Conservation (phyloP, 768 basidiomycete species). For the Galerina marginata region DNA sequence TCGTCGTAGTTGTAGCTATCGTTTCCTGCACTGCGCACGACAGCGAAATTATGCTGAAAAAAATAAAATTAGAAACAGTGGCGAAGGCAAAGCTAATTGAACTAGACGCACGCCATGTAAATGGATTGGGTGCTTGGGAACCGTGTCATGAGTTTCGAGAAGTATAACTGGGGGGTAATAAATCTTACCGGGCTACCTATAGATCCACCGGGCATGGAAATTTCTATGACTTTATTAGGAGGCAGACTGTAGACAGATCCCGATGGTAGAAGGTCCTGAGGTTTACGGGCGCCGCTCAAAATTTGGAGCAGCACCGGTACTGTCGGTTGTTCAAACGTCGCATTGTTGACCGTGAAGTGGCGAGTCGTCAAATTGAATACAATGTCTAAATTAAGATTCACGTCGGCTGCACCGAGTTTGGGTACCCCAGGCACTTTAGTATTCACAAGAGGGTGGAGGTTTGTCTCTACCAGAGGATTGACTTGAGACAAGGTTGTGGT, state of each 20-base stretch:
- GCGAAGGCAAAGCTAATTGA: not conserved
- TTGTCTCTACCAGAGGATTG: slow-evolving; percentile 39
- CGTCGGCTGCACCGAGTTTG: slow-evolving; percentile 41
- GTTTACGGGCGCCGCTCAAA: slow-evolving; percentile 44
- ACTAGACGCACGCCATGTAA: slow-evolving; percentile 47
- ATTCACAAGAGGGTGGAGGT: slow-evolving; percentile 36
- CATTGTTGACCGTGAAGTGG: slow-evolving; percentile 21
- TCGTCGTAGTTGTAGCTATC: slow-evolving; percentile 49
- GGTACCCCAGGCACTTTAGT: slow-evolving; percentile 36
- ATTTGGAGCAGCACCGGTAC: slow-evolving; percentile 57
- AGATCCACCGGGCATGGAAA: slow-evolving; percentile 45
- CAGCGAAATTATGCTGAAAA: slow-evolving; percentile 41
- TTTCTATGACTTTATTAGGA: slow-evolving; percentile 51
- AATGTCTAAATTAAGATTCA: slow-evolving; percentile 38
- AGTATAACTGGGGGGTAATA: not conserved
- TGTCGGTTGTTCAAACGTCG: slow-evolving; percentile 38
- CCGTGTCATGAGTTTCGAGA: not conserved
- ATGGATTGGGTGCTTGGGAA: slow-evolving; percentile 49
- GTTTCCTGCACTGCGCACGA: slow-evolving; percentile 48
- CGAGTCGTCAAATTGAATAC: slow-evolving; percentile 22
- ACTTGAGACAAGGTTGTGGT: slow-evolving; percentile 32
- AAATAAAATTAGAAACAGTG: slow-evolving; percentile 19
- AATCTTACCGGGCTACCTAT: slow-evolving; percentile 31
- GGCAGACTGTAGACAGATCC: slow-evolving; percentile 51
- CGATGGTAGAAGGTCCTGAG: slow-evolving; percentile 45